Conservation (phyloP, 2,329 filamentous ascomycete genomes). For the Cephalotrichum gorgonifer region DNA sequence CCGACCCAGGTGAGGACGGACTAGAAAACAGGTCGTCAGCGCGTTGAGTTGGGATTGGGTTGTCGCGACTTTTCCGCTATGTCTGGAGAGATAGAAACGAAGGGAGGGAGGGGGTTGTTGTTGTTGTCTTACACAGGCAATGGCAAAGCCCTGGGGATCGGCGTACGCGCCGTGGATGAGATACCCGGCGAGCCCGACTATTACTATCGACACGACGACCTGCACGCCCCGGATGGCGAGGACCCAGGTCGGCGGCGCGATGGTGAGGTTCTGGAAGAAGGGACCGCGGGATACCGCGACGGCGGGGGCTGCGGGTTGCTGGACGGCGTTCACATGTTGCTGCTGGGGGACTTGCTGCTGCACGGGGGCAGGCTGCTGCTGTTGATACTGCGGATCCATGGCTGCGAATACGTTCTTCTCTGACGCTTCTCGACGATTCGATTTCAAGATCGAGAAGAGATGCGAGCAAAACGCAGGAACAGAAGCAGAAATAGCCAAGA, state of each 20-base stretch:
- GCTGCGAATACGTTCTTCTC: too few relatives aligned
- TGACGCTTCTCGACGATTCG: too few relatives aligned
- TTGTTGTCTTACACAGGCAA: conserved; percentile 31
- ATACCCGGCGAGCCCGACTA: conserved; percentile 29
- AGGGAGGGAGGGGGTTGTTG: too few relatives aligned
- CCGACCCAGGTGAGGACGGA: conserved; percentile 34
- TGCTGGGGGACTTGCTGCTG: neutral
- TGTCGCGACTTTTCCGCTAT: too few relatives aligned
- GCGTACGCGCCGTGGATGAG: conserved; percentile 29
- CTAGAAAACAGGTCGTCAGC: conserved; percentile 2
- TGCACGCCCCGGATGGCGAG: conserved; percentile 27
- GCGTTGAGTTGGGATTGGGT: too few relatives aligned
- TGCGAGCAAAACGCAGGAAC: too few relatives aligned
- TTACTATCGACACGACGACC: conserved; percentile 28
- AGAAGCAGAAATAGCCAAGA: too few relatives aligned
- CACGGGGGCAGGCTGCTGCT: conserved; percentile 1
- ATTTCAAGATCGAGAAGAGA: too few relatives aligned
- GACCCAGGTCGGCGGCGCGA: conserved; percentile 33
- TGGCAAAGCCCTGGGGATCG: conserved; percentile 26
- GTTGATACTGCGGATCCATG: conserved; percentile 6
- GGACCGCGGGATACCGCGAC: neutral
- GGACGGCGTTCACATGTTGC: neutral
- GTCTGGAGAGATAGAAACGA: too few relatives aligned
- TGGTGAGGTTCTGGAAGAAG: conserved; percentile 13
- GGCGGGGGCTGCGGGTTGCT: neutral